These are phyloP conservation scores for Malassezia nana DNA, from an alignment of 1,284 basidiomycete species.

Conservation along the genomic window DNA sequence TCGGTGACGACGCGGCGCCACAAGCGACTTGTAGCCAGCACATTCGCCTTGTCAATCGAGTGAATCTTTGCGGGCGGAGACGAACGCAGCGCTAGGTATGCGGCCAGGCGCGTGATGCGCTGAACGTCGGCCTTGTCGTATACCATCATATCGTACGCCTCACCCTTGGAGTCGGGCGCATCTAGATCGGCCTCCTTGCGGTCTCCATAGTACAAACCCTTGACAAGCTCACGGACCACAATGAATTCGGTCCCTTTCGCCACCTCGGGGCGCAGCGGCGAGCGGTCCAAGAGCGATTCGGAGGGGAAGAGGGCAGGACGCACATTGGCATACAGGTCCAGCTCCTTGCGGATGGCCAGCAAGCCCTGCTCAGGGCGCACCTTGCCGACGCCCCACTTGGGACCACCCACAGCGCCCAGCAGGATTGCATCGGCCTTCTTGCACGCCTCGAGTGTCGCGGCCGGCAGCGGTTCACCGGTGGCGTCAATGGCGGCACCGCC, in stretches of 20 bases:
- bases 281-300: constrained; percentile 73
- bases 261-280: constrained; percentile 81
- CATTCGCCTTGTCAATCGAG: constrained; percentile 98
- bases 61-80: constrained; percentile 80
- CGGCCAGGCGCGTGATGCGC: constrained; percentile 89
- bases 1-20: constrained; percentile 63
- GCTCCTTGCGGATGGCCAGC: constrained; percentile 77
- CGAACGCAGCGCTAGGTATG: constrained; percentile 70
- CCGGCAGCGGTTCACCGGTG: constrained; percentile 70
- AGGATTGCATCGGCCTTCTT: constrained; percentile 45
- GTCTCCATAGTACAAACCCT: constrained; percentile 66
- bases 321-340: constrained; percentile 95
- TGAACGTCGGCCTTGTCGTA: constrained; percentile 86
- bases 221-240: constrained; percentile 76
- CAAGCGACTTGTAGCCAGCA: constrained; percentile 83
- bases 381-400: constrained; percentile 88
- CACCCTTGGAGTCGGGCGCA: constrained; percentile 33
- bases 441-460: constrained; percentile 61
- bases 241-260: constrained; percentile 83
- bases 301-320: constrained; percentile 91
- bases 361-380: constrained; percentile 93
- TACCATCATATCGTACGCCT: constrained; percentile 57
- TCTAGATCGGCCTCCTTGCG: constrained; percentile 66
- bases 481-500: constrained; percentile 90
- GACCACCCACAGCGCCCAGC: constrained; percentile 76